A percentile compares a stretch with the other conserved stretches of the same genome.
phyloP scores from a whole-genome alignment of 305 asterid species.

The Fraxinus platypoda region DNA sequence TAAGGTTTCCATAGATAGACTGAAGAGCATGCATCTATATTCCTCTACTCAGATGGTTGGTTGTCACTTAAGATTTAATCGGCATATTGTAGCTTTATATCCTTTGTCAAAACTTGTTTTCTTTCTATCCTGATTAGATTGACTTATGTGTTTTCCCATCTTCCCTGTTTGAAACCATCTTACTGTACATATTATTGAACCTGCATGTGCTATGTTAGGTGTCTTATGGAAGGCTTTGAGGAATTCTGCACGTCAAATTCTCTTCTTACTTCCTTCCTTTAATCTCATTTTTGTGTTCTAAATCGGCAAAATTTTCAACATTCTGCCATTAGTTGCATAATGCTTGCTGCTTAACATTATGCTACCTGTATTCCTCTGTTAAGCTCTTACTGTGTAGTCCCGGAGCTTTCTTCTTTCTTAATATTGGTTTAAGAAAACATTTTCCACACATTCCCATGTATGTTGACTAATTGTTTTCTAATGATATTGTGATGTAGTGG shows the following conservation, averaged over 20 bases:
- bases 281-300: neutral
- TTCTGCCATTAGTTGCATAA: neutral
- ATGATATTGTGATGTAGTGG: constrained; percentile 52
- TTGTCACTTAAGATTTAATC: neutral
- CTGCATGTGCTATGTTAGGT: neutral
- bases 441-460: neutral
- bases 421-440: constrained; percentile 7
- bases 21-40: no score
- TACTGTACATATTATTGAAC: neutral
- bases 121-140: neutral
- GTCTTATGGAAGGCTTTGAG: neutral
- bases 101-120: neutral
- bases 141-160: neutral
- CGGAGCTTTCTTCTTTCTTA: neutral
- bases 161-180: neutral
- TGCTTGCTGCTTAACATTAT: neutral
- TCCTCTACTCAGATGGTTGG: neutral
- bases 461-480: constrained; percentile 20
- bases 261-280: neutral
- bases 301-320: neutral
- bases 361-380: constrained; percentile 17
- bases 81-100: constrained; percentile 1
- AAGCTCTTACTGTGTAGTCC: neutral
- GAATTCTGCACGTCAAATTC: neutral
- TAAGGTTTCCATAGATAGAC: no score